Evolutionary conservation across 2,329 filamentous ascomycete genomes (phyloP), one percentile per base, ranked within the genome.

Genomic region (Claviceps capensis): DNA sequence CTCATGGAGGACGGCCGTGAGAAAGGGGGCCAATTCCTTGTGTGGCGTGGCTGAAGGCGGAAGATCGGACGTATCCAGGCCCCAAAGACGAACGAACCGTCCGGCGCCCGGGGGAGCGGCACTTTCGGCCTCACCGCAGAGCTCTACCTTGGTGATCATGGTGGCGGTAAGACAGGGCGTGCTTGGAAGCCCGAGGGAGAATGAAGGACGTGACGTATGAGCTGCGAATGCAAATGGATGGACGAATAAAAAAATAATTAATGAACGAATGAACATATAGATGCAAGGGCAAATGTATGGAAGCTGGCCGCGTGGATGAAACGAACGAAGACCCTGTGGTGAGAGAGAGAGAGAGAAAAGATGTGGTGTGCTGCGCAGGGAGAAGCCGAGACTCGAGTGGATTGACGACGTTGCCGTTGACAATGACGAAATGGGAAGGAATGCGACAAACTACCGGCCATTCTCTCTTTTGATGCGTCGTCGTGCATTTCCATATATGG

Each of bases 1-100:
- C 62, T 86, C 82, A n/a, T 67, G 61, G 36, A 86, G 68, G 23
- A 82, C 67, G 5, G 71, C 63, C 9, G 66, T 62, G 53, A 84
- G 62, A 56, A 86, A 76, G 5, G 71, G 66, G 22, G 65, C 62
- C 16, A 84, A 67, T 38, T 73, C 69, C 30, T 72, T 67, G 4
- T 63, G 52, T 1, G 65, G 59, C 4, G 70, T 68, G 14, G 62
- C 60, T 38, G 67, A 53, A 30, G 67, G 50, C 1, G 77, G 78
- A 1, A 81, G 69, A 54, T 76, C 71, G 30, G 65, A 63, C 16
- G 68, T 63, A 17, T 67, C 65, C 23, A 82, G 63, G 49, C 79
- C 78, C 68, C 73, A 72, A 50, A 80, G 72, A 38, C 76, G 76
- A 52, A 82, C 67, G 38, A 75, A 67, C 52, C 74, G 76, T 1